These are phyloP conservation scores for Eucalyptus polyanthemos DNA, from an alignment of 345 rosid genomes.

Conservation along the genomic window DNA sequence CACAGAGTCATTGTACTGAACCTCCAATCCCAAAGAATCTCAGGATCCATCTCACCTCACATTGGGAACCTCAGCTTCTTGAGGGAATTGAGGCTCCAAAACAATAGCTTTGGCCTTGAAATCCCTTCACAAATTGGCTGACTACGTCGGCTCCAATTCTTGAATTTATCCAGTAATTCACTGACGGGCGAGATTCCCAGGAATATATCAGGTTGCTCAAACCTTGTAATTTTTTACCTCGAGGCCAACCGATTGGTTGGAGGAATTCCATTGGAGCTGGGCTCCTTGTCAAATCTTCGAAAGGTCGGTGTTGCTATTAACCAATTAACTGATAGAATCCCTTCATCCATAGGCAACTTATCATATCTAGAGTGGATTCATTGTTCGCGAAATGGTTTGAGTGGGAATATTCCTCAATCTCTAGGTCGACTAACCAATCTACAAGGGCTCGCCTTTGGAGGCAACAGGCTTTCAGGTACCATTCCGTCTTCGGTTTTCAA, in stretches of 20 bases:
- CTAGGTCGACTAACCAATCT: background rate
- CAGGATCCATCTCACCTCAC: background rate
- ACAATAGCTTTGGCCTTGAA: background rate
- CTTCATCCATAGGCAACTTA: background rate
- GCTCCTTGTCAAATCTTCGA: background rate
- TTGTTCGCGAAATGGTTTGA: background rate
- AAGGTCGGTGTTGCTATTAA: background rate
- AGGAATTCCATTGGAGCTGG: background rate
- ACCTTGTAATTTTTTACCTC: background rate
- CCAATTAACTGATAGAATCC: background rate
- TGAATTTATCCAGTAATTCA: background rate
- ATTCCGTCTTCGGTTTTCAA: constrained; percentile 16
- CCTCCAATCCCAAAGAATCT: background rate
- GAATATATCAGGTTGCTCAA: background rate
- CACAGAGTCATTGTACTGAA: background rate
- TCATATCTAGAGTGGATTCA: background rate
- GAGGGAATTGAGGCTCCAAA: background rate
- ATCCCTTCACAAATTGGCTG: background rate
- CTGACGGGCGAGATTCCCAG: background rate
- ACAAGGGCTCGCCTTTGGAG: background rate
- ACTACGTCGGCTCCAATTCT: background rate
- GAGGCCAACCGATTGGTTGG: background rate
- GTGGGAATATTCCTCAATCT: background rate
- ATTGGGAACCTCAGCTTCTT: background rate
- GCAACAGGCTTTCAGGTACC: background rate